Evolutionary conservation across 192 early-diverging fungal genomes (phyloP), one percentile per base, ranked within the genome.

Genomic region (Coemansia sp.): DNA sequence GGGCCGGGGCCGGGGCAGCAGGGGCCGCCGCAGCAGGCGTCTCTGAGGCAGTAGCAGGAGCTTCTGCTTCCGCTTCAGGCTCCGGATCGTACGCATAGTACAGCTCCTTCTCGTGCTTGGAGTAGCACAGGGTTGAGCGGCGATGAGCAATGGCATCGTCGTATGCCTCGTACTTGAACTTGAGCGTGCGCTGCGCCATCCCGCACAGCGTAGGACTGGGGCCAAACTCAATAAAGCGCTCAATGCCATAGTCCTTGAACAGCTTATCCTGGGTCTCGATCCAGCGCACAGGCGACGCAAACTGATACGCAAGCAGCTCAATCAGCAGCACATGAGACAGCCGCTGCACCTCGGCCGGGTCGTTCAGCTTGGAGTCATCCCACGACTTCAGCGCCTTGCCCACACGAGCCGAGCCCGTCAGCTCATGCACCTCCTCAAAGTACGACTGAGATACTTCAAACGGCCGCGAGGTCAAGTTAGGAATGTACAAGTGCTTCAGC

Each of bases 191-290:
- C 30, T 3, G 31, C 48, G 82, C 80, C 7, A 97, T 97, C 52
- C 93, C 92, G 71, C 84, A 86, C 35, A 97, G 84, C 43, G 92
- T 92, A 18, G 92, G 91, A 65, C 86, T 78, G 92, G 94, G 93
- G 30, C 94, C 92, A 21, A 94, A 80, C 63, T 97, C 94, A 41
- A 97, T 88, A 50, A 94, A 57, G 33, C 94, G 84, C 53, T 86
- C 84, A 38, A 95, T 82, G 15, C 84, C 77, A 65, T 82, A 84
- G 89, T 57, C 87, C 51, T 88, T 79, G 68, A 83, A 80, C 78
- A 97, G 87, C 48, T 94, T 73, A 52, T 95, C 91, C 75, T 97
- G 94, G 16, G 93, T 97, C 72, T 95, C 94, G 66, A 97, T 94
- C 94, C 94, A 97, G 63, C 91, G 85, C 45, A 97, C 94, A 23